Evolutionary conservation across 164 flowering plant species (phyloP), one percentile per base, ranked within the genome.

Genomic region (Dillenia turbinata): DNA sequence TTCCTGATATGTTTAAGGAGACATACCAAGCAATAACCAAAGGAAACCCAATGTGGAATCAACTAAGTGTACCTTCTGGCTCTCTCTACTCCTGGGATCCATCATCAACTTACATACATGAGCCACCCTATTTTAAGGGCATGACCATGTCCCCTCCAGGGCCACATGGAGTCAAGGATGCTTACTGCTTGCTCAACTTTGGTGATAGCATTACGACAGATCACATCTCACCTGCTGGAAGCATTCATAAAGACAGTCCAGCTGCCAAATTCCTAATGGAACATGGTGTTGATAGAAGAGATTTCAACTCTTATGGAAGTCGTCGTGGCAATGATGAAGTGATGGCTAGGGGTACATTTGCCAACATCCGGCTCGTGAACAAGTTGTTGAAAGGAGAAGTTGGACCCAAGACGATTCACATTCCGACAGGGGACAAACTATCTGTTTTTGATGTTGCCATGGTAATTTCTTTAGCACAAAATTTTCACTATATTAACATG

Each of bases 61-160:
- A 79, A 22, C 69, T 88, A 10, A 69, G 84, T 11, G 89, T 88
- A 10, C 86, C 91, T 12, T 61, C 69, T n/a, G 5, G 59, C 44
- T 70, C 68, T 26, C 70, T 83, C 13, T 88, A 80, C 79, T 77
- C 85, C 10, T 88, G 96, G 96, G 96, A 88, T 66, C 76, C 87
- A 15, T 80, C 65, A 19, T 88, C 96, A 33, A 88, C 96, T 44
- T 88, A 88, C 78, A 88, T 88, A 70, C 96, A 88, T 59, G 92
- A 88, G 62, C 96, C 96, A 2, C 96, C 92, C 26, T 88, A 88
- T 69, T 88, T 88, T 75, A 86, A 86, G 81, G 51, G 63, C 74
- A 88, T 88, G 90, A 86, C 92, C 50, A 70, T 88, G 85, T 77
- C 76, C 65, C 92, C 96, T 68, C 96, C 96, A 56, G 96, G 96